Percentiles rank a stretch among this genome's conserved stretches.
These are phyloP conservation scores for Neurospora hispaniola DNA, from an alignment of 495 filamentous ascomycete genomes.

Conservation along the genomic window DNA sequence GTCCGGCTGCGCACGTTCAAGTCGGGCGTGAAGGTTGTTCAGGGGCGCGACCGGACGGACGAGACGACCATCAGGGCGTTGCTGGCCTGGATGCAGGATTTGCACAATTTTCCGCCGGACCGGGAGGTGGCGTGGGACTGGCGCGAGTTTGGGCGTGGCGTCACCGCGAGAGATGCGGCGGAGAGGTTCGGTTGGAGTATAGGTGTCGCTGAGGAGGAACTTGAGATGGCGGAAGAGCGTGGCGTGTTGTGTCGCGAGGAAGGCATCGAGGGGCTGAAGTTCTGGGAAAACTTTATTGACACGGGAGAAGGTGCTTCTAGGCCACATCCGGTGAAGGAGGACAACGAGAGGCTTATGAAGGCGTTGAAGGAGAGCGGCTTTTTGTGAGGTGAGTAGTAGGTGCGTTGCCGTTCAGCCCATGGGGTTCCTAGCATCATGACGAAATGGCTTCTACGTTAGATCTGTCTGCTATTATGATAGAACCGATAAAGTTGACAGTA, in stretches of 20 bases:
- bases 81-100: conserved; percentile 62
- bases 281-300: conserved; percentile 64
- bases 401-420: background rate
- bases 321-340: conserved; percentile 12
- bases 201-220: conserved; percentile 89
- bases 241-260: conserved; percentile 78
- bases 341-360: conserved; percentile 18
- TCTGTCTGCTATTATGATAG: background rate
- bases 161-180: conserved; percentile 83
- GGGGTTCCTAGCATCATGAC: background rate
- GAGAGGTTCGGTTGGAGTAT: conserved; percentile 96
- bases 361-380: conserved; percentile 26
- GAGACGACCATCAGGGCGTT: conserved; percentile 76
- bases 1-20: conserved; percentile 81
- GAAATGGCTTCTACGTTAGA: background rate
- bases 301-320: conserved; percentile 25
- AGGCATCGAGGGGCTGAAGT: conserved; percentile 68
- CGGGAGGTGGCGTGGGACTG: conserved; percentile 63
- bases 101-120: conserved; percentile 54
- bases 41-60: conserved; percentile 78
- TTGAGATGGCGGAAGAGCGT: conserved; percentile 92
- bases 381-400: conserved; percentile 19
- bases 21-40: conserved; percentile 85
- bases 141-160: conserved; percentile 63
- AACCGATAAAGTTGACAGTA: background rate